A percentile compares a stretch with the other conserved stretches of the same genome.
Conservation (phyloP, 148 eudicot genomes). For the Rheum nobile region DNA sequence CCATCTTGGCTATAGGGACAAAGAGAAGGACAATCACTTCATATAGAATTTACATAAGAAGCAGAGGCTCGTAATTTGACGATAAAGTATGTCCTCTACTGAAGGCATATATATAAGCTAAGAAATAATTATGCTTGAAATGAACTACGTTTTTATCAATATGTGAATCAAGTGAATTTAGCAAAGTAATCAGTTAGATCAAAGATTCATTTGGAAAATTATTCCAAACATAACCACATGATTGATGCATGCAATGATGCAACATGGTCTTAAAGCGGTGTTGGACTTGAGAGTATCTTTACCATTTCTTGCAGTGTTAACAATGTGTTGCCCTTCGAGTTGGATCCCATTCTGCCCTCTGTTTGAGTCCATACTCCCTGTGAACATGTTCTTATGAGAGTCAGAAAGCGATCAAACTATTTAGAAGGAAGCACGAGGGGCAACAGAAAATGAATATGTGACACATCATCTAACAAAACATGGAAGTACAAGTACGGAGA, state of each 20-base stretch:
- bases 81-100: background rate
- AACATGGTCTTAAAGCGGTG: background rate
- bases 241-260: background rate
- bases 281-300: background rate
- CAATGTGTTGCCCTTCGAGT: slow-evolving; percentile 81
- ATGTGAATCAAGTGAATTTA: background rate
- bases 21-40: background rate
- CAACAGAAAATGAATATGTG: background rate
- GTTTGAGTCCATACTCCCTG: slow-evolving; percentile 42
- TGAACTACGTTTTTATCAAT: background rate
- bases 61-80: background rate
- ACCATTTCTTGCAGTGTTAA: slow-evolving; percentile 72
- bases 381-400: background rate
- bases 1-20: slow-evolving; percentile 50
- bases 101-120: background rate
- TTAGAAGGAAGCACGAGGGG: background rate
- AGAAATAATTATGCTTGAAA: background rate
- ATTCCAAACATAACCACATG: background rate
- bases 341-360: slow-evolving; percentile 85
- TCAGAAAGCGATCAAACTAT: background rate
- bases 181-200: background rate
- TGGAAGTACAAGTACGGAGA: too few species aligned
- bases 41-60: too few species aligned
- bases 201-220: background rate
- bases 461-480: background rate